A percentile compares a stretch with the other conserved stretches of the same genome.
These are phyloP conservation scores for Nakataea oryzae DNA, from an alignment of 2,329 filamentous ascomycete genomes.

Conservation along the genomic window DNA sequence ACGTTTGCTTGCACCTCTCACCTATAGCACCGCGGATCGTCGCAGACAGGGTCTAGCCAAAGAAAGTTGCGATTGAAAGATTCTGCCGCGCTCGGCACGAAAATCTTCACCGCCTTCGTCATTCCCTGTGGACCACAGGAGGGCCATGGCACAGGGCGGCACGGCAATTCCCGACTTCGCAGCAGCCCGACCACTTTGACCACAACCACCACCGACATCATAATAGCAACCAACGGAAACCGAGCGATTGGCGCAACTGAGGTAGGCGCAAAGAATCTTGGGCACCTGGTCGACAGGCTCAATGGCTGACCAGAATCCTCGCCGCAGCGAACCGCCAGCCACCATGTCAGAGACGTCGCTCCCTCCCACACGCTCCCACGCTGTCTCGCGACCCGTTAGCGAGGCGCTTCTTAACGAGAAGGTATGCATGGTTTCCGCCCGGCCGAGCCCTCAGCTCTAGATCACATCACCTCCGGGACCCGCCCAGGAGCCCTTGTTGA, in stretches of 20 bases:
- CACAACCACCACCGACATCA: background rate
- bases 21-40: too few species aligned
- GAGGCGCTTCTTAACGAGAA: conserved; percentile 98
- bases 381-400: conserved; percentile 78
- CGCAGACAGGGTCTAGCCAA: background rate
- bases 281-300: background rate
- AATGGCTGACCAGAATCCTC: background rate
- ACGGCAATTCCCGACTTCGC: background rate
- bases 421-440: conserved; percentile 45
- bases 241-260: background rate
- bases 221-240: background rate
- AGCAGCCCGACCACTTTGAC: background rate
- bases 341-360: conserved; percentile 43
- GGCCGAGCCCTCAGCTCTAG: background rate
- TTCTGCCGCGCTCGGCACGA: background rate
- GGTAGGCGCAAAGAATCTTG: background rate
- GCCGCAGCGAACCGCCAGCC: conserved; percentile 6
- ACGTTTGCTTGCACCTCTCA: background rate
- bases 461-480: background rate
- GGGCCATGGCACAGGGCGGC: background rate
- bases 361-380: conserved; percentile 49
- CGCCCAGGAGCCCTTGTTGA: conserved; percentile 6
- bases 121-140: background rate
- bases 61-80: background rate
- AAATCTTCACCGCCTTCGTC: background rate